These are phyloP conservation scores for Passiflora organensis DNA, from an alignment of 345 rosid species.

Conservation along the genomic window DNA sequence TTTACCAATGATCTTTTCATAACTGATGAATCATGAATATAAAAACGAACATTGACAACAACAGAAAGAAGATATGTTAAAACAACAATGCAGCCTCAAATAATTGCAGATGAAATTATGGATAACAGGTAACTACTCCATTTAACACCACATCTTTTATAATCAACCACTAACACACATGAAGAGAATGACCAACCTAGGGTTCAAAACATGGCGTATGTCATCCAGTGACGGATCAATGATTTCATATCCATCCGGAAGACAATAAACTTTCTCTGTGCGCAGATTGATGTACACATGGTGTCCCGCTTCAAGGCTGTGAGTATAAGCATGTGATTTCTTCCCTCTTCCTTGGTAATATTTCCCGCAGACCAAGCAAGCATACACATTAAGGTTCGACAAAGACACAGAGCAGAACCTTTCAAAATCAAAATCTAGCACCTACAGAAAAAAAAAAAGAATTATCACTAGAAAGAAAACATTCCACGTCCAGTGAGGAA, in stretches of 20 bases:
- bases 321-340: conserved; percentile 95
- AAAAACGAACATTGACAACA: not conserved
- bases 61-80: not conserved
- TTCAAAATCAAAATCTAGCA: conserved; percentile 97
- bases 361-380: conserved; percentile 95
- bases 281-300: conserved; percentile 88
- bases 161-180: too few species aligned
- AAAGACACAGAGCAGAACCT: conserved; percentile 87
- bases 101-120: not conserved
- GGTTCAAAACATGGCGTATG: conserved; percentile 85
- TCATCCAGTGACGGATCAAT: conserved; percentile 93
- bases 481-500: too few species aligned
- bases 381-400: conserved; percentile 85
- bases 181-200: conserved; percentile 47
- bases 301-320: conserved; percentile 96
- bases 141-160: too few species aligned
- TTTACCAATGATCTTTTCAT: too few species aligned
- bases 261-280: conserved; percentile 90
- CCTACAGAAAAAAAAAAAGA: conserved; percentile 37
- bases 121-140: not conserved
- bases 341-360: conserved; percentile 94
- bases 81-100: not conserved
- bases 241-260: conserved; percentile 97
- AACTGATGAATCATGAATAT: not conserved
- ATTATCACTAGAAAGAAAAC: too few species aligned